Conservation (phyloP, 495 filamentous ascomycete species). For the Penicillium antarcticum region DNA sequence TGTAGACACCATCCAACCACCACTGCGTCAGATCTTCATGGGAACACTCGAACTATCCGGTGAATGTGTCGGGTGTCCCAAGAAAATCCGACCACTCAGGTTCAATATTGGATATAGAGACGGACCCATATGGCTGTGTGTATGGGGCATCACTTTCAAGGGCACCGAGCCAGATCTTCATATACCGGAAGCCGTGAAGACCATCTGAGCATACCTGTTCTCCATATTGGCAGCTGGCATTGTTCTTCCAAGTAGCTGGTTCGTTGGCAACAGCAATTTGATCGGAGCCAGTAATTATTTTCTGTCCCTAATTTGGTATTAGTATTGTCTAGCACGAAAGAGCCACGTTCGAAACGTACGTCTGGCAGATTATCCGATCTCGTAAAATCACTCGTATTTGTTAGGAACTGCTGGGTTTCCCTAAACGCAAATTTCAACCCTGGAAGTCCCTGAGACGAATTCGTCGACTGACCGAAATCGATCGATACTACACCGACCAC, state of each 20-base stretch:
- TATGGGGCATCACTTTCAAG: constrained; percentile 35
- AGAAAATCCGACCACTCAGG: constrained; percentile 39
- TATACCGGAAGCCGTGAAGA: constrained; percentile 46
- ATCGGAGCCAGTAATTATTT: constrained; percentile 10
- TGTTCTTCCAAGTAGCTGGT: constrained; percentile 38
- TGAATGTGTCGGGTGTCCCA: constrained; percentile 42
- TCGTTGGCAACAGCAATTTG: constrained; percentile 33
- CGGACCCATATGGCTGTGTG: constrained; percentile 32
- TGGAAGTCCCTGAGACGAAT: constrained; percentile 19
- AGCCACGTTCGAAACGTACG: not conserved
- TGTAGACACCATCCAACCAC: constrained; percentile 49
- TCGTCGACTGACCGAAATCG: constrained; percentile 24
- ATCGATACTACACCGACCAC: constrained; percentile 33
- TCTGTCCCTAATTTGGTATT: not conserved
- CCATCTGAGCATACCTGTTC: constrained; percentile 44
- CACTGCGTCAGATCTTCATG: constrained; percentile 44
- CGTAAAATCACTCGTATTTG: constrained; percentile 40
- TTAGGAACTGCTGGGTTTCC: constrained; percentile 40
- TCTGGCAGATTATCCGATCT: constrained; percentile 35
- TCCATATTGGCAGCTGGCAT: constrained; percentile 33
- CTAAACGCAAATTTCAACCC: constrained; percentile 44
- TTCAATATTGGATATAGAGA: constrained; percentile 31
- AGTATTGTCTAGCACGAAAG: not conserved
- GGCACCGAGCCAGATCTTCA: constrained; percentile 43
- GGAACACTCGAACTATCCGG: constrained; percentile 46